Percentiles rank a stretch among this genome's conserved stretches.
Evolutionary conservation across 2,329 filamentous ascomycete species (phyloP).

Genomic region (Thelonectria discophora): DNA sequence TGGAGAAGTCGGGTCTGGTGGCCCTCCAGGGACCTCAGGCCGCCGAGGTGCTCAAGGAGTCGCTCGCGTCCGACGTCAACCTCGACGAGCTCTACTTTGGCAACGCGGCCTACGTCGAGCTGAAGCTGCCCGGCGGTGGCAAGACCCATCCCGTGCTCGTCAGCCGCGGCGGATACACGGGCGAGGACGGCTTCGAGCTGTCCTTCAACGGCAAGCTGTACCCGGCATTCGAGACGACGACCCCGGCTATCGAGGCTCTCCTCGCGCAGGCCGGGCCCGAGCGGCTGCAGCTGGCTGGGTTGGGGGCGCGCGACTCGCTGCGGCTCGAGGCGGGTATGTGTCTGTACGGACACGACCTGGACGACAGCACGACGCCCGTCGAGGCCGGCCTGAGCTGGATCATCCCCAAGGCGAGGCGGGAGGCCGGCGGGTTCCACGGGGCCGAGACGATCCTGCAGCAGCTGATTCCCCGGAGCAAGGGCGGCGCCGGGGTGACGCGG

Average conservation of each 20-base stretch:
- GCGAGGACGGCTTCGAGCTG: conserved; percentile 98
- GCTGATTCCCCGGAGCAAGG: conserved; percentile 76
- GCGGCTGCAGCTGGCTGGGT: conserved; percentile 79
- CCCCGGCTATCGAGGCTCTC: conserved; percentile 73
- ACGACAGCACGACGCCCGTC: conserved; percentile 74
- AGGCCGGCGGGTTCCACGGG: conserved; percentile 81
- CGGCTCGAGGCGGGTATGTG: conserved; percentile 98
- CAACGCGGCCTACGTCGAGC: conserved; percentile 70
- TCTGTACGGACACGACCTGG: conserved; percentile 97
- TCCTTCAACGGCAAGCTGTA: conserved; percentile 68
- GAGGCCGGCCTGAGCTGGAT: conserved; percentile 76
- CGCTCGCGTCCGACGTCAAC: conserved; percentile 65
- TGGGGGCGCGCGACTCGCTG: conserved; percentile 91
- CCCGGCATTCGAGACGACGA: conserved; percentile 49
- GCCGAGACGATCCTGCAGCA: conserved; percentile 80
- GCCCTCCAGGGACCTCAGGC: conserved; percentile 89
- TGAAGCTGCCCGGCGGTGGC: conserved; percentile 66
- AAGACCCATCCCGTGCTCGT: conserved; percentile 64
- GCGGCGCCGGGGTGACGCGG: conserved; percentile 73
- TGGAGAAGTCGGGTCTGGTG: conserved; percentile 79
- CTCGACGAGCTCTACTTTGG: conserved; percentile 84
- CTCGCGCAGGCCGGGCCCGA: conserved; percentile 69
- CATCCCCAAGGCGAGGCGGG: conserved; percentile 79
- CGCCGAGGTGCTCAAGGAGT: conserved; percentile 71
- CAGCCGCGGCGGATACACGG: conserved; percentile 92